Base-by-base conservation (phyloP, 345 rosid genomes). In the Lagerstroemia speciosa region DNA sequence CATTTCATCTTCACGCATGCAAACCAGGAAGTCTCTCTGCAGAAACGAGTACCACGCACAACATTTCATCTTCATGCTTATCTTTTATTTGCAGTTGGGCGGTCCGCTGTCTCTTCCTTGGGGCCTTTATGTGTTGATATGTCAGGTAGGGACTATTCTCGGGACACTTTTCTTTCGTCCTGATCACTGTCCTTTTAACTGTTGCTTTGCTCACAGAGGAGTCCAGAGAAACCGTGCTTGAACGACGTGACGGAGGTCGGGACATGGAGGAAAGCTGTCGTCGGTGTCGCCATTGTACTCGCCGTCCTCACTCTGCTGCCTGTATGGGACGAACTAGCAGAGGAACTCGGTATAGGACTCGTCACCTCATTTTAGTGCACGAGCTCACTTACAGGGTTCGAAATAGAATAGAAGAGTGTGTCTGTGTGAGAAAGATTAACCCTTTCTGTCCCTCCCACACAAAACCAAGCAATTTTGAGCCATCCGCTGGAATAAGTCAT, bases 101-200 rank as follows among this genome's bases (percentile, higher is more conserved):
- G 98, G 98, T 33, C 96, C 96, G 46, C 71, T 91, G 65, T 90
- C 98, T 8, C 93, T 93, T 78, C 97, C 96, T 33, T 93, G 94
- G 98, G 98, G 96, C 50, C 83, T 91, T 2, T 93, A 93, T 55
- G 92, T 93, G 68, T 76, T 91, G 78, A 91, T 91, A 73, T 93
- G 94, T 75, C 97, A 93, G 98, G 98, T 93, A 81, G 5, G 41
- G 33, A 55, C 34, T 27, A 65, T 52, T 41, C 40, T 26, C 8
- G 22, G n/a, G 20, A 67, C 12, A 17, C 24, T 20, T 33, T 67
- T 50, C 26, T 48, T 15, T 43, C 27, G n/a, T 26, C 15, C 36
- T 26, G 32, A 37, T 31, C 17, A 10, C n/a, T 68, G 9, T 40
- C 20, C 45, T 32, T 58, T 41, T 6, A 10, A 58, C 1, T 27